Base-by-base conservation (phyloP, 805 yeast genomes). In the Metschnikowia santaceciliae region DNA sequence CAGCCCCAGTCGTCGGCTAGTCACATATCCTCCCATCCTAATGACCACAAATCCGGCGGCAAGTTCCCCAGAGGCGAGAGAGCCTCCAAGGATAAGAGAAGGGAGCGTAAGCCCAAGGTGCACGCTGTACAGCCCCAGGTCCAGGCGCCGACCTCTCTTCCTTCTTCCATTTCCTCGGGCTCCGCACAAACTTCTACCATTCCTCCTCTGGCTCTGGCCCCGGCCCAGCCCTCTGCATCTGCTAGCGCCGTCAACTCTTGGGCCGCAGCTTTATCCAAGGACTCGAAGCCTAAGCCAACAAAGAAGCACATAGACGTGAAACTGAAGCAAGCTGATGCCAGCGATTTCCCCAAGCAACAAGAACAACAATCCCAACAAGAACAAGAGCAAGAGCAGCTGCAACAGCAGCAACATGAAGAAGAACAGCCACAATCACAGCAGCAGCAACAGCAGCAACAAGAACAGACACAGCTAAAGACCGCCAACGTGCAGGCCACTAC, bases 381-480 rank as follows among this genome's bases (percentile, higher is more conserved):
- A 6, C 46, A 76, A 75, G 42, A 34, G 5, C 59, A 6, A 75
- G 88, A 4, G 83, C 89, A 87, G 89, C 90, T 30, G 14, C 30
- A 20, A 13, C 45, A 49, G 19, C 57, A 51, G 23, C n/a, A 20
- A 10, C 26, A 30, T 2, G 23, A 42, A 15, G 76, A 61, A 80
- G 84, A 59, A 83, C 84, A 47, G 67, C 74, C 44, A 76, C 76
- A 43, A 70, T 70, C 58, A 66, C 69, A 48, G 66, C 67, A 50
- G 83, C 89, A 38, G 23, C 46, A 44, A 52, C 40, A 30, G 46
- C 50, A 15, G 52, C 48, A 48, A 73, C 77, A 61, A 52, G 39
- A 33, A 32, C 15, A 32, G 14, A 51, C 47, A 22, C 42, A 30
- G n/a, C 43, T 39, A 20, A 48, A 52, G 46, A 41, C 48, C 10